phyloP scores from a whole-genome alignment of 2,329 filamentous ascomycete genomes.

The Colletotrichum sp. region DNA sequence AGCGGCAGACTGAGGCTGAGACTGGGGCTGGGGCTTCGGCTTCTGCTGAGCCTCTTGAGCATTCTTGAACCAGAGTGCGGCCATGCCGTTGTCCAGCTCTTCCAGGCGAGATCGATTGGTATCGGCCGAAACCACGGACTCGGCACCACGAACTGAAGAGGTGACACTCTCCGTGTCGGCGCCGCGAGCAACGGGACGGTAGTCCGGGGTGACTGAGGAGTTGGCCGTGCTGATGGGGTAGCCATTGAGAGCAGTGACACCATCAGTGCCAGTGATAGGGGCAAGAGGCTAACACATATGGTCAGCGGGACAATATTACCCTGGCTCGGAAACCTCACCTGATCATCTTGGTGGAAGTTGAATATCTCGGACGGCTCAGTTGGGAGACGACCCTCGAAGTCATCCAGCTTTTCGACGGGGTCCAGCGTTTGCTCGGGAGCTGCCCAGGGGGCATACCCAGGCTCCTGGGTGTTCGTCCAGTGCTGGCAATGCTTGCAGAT shows the following conservation, averaged over 20 bases:
- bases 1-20: not conserved
- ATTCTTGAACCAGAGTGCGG: not conserved
- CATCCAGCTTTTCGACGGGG: not conserved
- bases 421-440: not conserved
- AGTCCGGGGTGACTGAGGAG: not conserved
- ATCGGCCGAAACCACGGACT: not conserved
- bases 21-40: not conserved
- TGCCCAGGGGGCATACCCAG: conserved; percentile 20
- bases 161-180: not conserved
- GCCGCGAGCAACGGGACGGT: not conserved
- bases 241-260: not conserved
- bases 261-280: conserved; percentile 4
- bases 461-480: conserved; percentile 41
- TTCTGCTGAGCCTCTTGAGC: not conserved
- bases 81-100: not conserved
- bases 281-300: not conserved
- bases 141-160: not conserved
- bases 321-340: not conserved
- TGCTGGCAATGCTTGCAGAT: conserved; percentile 37
- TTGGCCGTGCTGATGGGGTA: not conserved
- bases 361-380: conserved; percentile 12
- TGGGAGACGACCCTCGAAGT: not conserved
- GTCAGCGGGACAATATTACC: not conserved
- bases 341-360: not conserved
- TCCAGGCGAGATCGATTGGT: not conserved